These are phyloP conservation scores for Saprolegnia parasitica DNA, from an alignment of 352 stramenopile genomes.

Conservation along the genomic window DNA sequence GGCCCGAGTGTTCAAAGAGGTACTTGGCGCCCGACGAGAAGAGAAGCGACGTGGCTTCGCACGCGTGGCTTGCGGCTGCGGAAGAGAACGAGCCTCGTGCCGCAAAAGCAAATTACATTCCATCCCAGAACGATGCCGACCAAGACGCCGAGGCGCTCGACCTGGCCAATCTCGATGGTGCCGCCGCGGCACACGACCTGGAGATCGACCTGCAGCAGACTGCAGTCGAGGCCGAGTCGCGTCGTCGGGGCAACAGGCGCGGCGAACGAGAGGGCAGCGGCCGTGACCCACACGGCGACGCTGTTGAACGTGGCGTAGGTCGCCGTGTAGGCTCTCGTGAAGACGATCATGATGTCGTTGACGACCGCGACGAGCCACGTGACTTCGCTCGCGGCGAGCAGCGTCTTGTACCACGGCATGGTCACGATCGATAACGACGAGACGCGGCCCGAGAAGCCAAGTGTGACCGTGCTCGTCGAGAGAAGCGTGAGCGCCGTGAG, in stretches of 20 bases:
- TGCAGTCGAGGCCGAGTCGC: neutral
- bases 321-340: slow-evolving; percentile 1
- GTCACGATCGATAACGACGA: neutral
- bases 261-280: neutral
- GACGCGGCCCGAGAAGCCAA: neutral
- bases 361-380: slow-evolving; percentile 17
- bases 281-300: slow-evolving; percentile 11
- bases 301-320: slow-evolving; percentile 1
- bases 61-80: neutral
- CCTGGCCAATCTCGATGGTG: slow-evolving; percentile 5
- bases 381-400: slow-evolving; percentile 15
- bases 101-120: neutral
- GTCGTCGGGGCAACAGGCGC: neutral
- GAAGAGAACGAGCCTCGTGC: neutral
- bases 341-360: slow-evolving; percentile 7
- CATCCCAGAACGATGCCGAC: too few relatives aligned
- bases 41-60: neutral
- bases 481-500: slow-evolving; percentile 9
- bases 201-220: neutral
- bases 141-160: neutral
- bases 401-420: slow-evolving; percentile 20
- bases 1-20: neutral
- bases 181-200: slow-evolving; percentile 1
- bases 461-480: neutral
- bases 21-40: slow-evolving; percentile 16